Base-by-base conservation (phyloP, 2,329 filamentous ascomycete genomes). In the Raffaelea deltoideospora region DNA sequence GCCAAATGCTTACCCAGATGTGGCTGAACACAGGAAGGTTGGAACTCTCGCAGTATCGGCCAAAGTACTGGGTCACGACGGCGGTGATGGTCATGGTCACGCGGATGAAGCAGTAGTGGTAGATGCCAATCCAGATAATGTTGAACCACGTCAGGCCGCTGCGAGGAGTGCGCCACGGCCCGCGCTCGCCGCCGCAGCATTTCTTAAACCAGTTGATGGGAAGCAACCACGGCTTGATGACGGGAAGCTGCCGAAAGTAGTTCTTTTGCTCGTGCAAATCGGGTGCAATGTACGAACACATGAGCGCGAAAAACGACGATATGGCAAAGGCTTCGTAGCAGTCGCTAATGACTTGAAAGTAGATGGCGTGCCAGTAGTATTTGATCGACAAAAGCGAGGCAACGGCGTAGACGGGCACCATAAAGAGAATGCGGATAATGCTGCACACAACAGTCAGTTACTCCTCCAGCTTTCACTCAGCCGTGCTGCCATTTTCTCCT, bases 81-180 rank as follows among this genome's bases (percentile, higher is more conserved):
- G 84, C 78, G 14, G 82, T 73, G 41, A 88, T 66, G 23, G 84
- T 90, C 68, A 86, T 84, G 49, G 77, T 58, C 15, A 88, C 78
- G 32, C 82, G 74, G 43, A 88, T 73, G 49, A 88, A 76, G 59
- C 81, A 86, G 59, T 90, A 92, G 50, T 92, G 84, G 57, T 87
- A 92, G 38, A 90, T 68, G 37, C 78, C 76, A 33, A 81, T 69
- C 80, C 80, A 90, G 47, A 87, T 67, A 41, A 87, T 75, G 53
- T 93, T 93, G 60, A 92, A 92, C 83, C 83, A 90, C 1, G 84
- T 92, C 53, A 92, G 59, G 1, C 85, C 84, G 55, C 79, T 90
- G 45, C 69, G 65, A 1, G 85, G 84, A n/a, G 69, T 79, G 46
- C 82, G 69, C 65, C 82, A 78, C 20, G 68, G 65, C 0, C 83